A percentile compares a stretch with the other conserved stretches of the same genome.
Conservation (phyloP, 2,329 filamentous ascomycete species). For the Zymoseptoria tritici region DNA sequence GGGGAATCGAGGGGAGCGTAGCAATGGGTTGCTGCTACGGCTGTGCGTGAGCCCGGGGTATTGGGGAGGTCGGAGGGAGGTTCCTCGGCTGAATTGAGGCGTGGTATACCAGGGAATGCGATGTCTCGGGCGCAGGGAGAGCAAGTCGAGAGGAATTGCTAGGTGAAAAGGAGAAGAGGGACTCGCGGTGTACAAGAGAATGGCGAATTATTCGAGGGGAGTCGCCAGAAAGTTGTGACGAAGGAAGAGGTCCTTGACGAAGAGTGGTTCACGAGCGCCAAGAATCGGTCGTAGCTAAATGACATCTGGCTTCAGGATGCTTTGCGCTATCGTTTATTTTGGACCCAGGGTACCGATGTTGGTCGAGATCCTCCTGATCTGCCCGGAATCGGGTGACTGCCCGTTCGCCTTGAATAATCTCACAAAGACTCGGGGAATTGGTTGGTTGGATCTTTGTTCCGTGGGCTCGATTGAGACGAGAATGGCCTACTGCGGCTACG, state of each 20-base stretch:
- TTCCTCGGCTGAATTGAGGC: background rate
- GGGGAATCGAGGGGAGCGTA: background rate
- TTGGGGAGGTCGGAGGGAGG: background rate
- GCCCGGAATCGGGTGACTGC: background rate
- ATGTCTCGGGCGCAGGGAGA: background rate
- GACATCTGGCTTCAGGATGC: background rate
- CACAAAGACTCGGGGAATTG: background rate
- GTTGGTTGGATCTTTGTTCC: background rate
- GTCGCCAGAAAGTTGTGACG: background rate
- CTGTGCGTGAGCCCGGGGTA: background rate
- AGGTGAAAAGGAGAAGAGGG: background rate
- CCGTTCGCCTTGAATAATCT: background rate
- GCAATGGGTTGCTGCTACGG: background rate
- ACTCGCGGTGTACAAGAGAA: background rate
- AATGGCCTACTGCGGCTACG: background rate
- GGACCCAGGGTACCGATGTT: background rate
- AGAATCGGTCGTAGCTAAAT: background rate
- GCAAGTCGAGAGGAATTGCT: background rate
- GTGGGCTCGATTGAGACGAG: background rate
- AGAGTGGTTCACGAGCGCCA: background rate
- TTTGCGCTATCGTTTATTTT: background rate
- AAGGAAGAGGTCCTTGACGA: background rate
- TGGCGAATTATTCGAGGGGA: background rate
- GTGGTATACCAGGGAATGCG: background rate
- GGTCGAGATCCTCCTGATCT: background rate